A percentile compares a stretch with the other conserved stretches of the same genome.
Evolutionary conservation across 2,329 filamentous ascomycete genomes (phyloP).

Genomic region (Trichoderma endophyticum): DNA sequence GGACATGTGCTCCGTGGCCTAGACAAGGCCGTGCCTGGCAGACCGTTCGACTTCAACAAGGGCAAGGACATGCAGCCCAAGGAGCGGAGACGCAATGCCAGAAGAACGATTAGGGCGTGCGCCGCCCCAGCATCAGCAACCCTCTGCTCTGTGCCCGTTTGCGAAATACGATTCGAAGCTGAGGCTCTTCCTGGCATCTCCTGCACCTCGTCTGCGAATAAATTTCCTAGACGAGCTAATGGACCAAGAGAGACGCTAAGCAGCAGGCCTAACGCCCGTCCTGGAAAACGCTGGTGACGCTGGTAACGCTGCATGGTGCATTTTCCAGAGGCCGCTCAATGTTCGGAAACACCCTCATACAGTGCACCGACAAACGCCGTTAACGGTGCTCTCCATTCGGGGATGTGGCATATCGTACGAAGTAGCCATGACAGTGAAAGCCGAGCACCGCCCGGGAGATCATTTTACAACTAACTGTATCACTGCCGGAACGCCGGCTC

Average conservation of each 20-base stretch:
- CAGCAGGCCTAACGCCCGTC: background rate
- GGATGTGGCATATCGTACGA: background rate
- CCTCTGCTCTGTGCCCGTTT: background rate
- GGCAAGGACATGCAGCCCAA: conserved; percentile 13
- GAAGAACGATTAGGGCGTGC: background rate
- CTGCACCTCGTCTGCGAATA: background rate
- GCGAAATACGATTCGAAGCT: background rate
- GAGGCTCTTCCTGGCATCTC: background rate
- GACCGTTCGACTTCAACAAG: background rate
- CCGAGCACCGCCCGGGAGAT: conserved; percentile 3
- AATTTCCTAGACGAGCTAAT: background rate
- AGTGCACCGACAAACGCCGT: background rate
- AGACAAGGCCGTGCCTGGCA: conserved; percentile 11
- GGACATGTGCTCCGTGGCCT: conserved; percentile 2
- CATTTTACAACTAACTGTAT: background rate
- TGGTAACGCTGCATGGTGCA: background rate
- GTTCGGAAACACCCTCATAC: background rate
- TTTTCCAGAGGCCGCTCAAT: background rate
- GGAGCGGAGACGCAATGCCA: conserved; percentile 14
- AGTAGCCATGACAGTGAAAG: background rate
- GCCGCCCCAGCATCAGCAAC: background rate
- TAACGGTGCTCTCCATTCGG: background rate
- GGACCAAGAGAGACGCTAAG: background rate
- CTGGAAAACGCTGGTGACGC: background rate
- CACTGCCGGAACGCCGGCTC: conserved; percentile 1